These are phyloP conservation scores for Neurospora sp. DNA, from an alignment of 495 filamentous ascomycete species.

Conservation along the genomic window DNA sequence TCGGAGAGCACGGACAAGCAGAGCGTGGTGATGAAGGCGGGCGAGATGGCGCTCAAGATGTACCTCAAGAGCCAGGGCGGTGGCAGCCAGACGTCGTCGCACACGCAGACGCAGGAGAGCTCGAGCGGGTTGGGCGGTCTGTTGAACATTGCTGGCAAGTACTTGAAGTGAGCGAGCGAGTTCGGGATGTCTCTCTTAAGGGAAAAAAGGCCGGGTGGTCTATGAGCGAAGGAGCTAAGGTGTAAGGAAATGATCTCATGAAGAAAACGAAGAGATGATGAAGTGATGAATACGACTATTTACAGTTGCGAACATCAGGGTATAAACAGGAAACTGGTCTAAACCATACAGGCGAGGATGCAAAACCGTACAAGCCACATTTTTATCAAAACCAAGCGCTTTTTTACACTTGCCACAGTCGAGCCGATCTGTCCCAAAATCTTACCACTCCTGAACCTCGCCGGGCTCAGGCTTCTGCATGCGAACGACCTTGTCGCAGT, in stretches of 20 bases:
- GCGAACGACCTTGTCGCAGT: slow-evolving; percentile 72
- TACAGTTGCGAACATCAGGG: background rate
- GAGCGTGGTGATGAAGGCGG: slow-evolving; percentile 40
- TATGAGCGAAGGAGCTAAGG: background rate
- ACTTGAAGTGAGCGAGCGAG: background rate
- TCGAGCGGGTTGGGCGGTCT: slow-evolving; percentile 8
- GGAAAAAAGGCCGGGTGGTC: background rate
- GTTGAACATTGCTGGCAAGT: slow-evolving; percentile 13
- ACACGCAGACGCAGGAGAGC: background rate
- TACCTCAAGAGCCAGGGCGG: slow-evolving; percentile 39
- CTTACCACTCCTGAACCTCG: slow-evolving; percentile 42
- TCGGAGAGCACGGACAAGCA: slow-evolving; percentile 37
- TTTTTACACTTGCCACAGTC: background rate
- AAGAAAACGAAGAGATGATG: background rate
- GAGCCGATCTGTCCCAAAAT: background rate
- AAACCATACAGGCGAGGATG: background rate
- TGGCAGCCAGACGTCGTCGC: background rate
- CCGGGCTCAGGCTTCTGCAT: slow-evolving; percentile 42
- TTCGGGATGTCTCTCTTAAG: background rate
- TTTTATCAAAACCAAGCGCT: background rate
- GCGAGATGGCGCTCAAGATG: slow-evolving; percentile 46
- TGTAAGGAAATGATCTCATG: background rate
- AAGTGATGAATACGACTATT: background rate
- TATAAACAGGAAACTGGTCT: background rate
- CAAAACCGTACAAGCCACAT: background rate